Percentiles rank a stretch among this genome's conserved stretches.
These are phyloP conservation scores for Candida glaebosa DNA, from an alignment of 805 yeast genomes.

Conservation along the genomic window DNA sequence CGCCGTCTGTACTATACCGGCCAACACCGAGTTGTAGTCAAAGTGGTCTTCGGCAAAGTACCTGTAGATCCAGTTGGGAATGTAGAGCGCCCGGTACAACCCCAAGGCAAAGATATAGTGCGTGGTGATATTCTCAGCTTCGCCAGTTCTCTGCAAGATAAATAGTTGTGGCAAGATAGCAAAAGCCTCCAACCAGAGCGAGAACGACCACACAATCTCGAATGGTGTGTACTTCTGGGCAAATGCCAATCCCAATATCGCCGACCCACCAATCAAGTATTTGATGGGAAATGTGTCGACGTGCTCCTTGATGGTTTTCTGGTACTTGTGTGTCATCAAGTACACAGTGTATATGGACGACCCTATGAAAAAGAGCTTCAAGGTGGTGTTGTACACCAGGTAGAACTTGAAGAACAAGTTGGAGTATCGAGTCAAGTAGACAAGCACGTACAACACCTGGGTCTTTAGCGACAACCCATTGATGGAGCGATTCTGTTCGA, in stretches of 20 bases:
- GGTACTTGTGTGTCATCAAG: constrained; percentile 61
- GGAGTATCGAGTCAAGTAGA: constrained; percentile 37
- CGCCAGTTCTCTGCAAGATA: constrained; percentile 84
- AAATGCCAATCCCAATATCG: constrained; percentile 54
- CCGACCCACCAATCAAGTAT: constrained; percentile 65
- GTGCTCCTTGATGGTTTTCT: constrained; percentile 60
- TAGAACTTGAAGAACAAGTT: constrained; percentile 48
- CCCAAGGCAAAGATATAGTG: constrained; percentile 96
- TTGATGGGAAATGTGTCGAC: constrained; percentile 65
- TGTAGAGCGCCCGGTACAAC: constrained; percentile 79
- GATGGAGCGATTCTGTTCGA: constrained; percentile 59
- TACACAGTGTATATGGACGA: constrained; percentile 74
- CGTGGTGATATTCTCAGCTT: constrained; percentile 80
- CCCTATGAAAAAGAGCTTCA: constrained; percentile 79
- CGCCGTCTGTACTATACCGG: constrained; percentile 84
- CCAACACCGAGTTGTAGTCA: constrained; percentile 67
- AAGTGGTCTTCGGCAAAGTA: constrained; percentile 59
- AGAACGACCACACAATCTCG: constrained; percentile 82
- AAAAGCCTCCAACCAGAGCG: constrained; percentile 88
- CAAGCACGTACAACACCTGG: constrained; percentile 64
- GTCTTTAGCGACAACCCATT: constrained; percentile 89
- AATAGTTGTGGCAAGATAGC: constrained; percentile 92
- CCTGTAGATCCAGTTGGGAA: constrained; percentile 95
- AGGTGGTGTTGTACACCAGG: constrained; percentile 70
- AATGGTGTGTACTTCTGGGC: constrained; percentile 58